Base-by-base conservation (phyloP, 768 basidiomycete genomes). In the Leccinum boreale region DNA sequence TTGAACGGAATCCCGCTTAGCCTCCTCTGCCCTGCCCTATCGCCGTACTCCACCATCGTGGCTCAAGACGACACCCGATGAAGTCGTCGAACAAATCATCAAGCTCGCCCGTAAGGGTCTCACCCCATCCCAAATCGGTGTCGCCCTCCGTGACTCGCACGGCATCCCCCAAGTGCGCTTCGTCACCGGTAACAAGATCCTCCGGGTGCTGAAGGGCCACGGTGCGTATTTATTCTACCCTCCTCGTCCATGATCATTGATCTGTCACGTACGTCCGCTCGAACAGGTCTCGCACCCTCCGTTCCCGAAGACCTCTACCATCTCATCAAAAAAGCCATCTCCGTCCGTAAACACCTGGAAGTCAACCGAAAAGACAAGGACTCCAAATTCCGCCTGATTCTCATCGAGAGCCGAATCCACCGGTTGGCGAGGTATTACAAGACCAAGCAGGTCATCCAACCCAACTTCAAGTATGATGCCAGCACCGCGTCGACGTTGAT, bases 281-380 rank as follows among this genome's bases (percentile, higher is more conserved):
- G 5, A 21, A 31, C 28, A 50, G 94, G 92, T 79, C 90, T 98
- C 79, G 94, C 88, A 75, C 94, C 96, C 70, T 84, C 87, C 78
- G 92, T 98, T 81, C 96, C 96, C 68, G 96, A 99, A 86, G 96
- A 97, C 85, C 90, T 98, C 62, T 97, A 93, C 90, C 89, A 94
- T 85, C 88, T 97, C 77, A 89, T 98, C 86, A 98, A 98, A 88
- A 99, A 98, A 87, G 96, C 96, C 75, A 94, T 99, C 72, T 83
- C 92, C 69, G 94, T 99, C 72, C 94, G 95, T 79, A 98, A 98
- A 84, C 96, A 98, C 79, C 85, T 99, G 67, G 93, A 97, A 78
- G 82, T 84, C 70, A 98, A 97, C 89, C 88, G 96, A 75, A 96
- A 95, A 77, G 96, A 99, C 85, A 96, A 94, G 83, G 95, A 98